A percentile compares a stretch with the other conserved stretches of the same genome.
Conservation (phyloP, 306 rosid species). For the Biancaea sappan region DNA sequence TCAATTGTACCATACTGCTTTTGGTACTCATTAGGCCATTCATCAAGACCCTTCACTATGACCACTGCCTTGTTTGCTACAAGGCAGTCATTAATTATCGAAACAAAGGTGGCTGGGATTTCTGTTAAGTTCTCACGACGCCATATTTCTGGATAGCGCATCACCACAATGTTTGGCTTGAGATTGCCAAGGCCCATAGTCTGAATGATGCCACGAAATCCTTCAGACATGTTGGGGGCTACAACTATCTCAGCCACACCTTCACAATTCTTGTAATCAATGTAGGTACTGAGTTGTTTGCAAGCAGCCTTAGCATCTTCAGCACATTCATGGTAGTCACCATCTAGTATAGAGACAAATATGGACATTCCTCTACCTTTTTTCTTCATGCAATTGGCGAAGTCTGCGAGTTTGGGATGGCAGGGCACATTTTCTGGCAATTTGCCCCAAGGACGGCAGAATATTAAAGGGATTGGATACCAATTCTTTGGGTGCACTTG, state of each 20-base stretch:
- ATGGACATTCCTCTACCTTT: slow-evolving; percentile 99
- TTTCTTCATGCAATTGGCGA: slow-evolving; percentile 98
- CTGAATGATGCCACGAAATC: slow-evolving; percentile 94
- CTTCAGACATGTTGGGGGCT: slow-evolving; percentile 91
- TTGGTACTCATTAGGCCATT: slow-evolving; percentile 97
- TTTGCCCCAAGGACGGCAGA: slow-evolving; percentile 99
- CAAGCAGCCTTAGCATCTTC: slow-evolving; percentile 95
- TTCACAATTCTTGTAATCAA: slow-evolving; percentile 97
- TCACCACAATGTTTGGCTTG: slow-evolving; percentile 95
- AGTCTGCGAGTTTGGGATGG: slow-evolving; percentile 99
- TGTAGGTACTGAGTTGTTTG: slow-evolving; percentile 88
- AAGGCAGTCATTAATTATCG: slow-evolving; percentile 90
- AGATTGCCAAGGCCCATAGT: slow-evolving; percentile 99
- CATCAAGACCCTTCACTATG: slow-evolving; percentile 95
- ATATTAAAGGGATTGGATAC: slow-evolving; percentile 95
- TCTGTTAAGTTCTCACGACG: slow-evolving; percentile 94
- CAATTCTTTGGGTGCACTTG: slow-evolving; percentile 99
- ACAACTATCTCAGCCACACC: slow-evolving; percentile 99
- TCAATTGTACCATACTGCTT: slow-evolving; percentile 96
- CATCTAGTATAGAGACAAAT: slow-evolving; percentile 90
- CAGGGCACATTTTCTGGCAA: slow-evolving; percentile 99
- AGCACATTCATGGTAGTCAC: slow-evolving; percentile 92
- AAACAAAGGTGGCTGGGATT: slow-evolving; percentile 89
- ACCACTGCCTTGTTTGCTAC: slow-evolving; percentile 99
- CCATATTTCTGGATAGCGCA: slow-evolving; percentile 99